phyloP scores from a whole-genome alignment of 176 grass and related monocot species.

The Paspalum vaginatum region DNA sequence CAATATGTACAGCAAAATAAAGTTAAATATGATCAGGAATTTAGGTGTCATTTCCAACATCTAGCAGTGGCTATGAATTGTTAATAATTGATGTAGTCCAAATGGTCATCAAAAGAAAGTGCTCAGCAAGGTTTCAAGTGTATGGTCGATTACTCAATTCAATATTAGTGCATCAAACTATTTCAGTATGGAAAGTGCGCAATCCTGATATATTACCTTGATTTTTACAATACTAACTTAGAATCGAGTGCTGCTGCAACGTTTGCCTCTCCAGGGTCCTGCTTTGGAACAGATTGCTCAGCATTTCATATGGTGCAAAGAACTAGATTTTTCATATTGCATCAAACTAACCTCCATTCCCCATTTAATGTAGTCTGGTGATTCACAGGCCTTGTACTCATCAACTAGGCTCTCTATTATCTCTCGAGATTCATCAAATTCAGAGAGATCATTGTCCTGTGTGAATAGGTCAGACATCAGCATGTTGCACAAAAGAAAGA shows the following conservation, averaged over 20 bases:
- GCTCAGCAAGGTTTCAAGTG: slow-evolving; percentile 2
- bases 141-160: neutral
- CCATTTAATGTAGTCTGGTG: slow-evolving; percentile 99
- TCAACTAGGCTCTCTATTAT: slow-evolving; percentile 96
- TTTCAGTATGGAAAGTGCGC: neutral
- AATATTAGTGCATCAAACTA: neutral
- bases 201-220: slow-evolving; percentile 23
- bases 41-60: neutral
- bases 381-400: slow-evolving; percentile 98
- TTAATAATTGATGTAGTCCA: neutral
- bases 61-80: neutral
- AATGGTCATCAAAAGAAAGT: neutral
- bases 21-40: neutral
- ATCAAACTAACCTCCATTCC: slow-evolving; percentile 89
- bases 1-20: neutral
- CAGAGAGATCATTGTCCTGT: slow-evolving; percentile 96
- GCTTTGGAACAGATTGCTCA: slow-evolving; percentile 31
- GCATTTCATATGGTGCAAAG: slow-evolving; percentile 3
- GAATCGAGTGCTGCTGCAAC: slow-evolving; percentile 79
- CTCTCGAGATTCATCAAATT: slow-evolving; percentile 97
- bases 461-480: neutral
- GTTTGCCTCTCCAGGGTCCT: slow-evolving; percentile 75
- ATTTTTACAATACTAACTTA: slow-evolving; percentile 82
- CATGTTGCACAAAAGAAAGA: neutral
- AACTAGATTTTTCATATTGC: neutral